These are phyloP conservation scores for Naegleria fowleri DNA, from an alignment of 208 protist species.

Conservation along the genomic window DNA sequence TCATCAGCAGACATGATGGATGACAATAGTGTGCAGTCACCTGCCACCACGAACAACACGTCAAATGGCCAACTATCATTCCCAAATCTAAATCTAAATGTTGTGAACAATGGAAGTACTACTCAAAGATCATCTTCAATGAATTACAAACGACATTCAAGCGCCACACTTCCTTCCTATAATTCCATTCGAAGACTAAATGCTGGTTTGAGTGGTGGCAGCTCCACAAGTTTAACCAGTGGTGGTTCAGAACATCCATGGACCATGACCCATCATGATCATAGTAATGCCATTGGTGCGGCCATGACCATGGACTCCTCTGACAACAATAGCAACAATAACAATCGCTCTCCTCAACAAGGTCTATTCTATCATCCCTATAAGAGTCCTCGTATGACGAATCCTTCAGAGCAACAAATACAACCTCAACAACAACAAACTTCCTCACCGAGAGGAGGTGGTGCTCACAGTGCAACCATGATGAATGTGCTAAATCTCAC, in stretches of 20 bases:
- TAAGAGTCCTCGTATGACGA: background rate
- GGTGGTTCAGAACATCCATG: too few relatives aligned
- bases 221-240: background rate
- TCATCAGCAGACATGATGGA: background rate
- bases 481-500: too few relatives aligned
- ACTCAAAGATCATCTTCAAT: background rate
- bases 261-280: too few relatives aligned
- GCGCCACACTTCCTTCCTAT: background rate
- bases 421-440: too few relatives aligned
- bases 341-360: background rate
- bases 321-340: background rate
- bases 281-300: too few relatives aligned
- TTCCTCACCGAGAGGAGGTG: too few relatives aligned
- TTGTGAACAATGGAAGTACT: background rate
- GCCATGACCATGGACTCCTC: too few relatives aligned
- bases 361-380: background rate
- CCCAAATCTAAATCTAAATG: background rate
- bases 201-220: background rate
- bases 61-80: background rate
- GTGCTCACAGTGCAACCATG: too few relatives aligned
- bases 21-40: background rate
- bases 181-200: background rate
- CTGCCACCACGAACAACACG: background rate
- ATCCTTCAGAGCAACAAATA: background rate
- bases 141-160: background rate